phyloP scores from a whole-genome alignment of 257 asterid species.

The Coffea eugenioides region DNA sequence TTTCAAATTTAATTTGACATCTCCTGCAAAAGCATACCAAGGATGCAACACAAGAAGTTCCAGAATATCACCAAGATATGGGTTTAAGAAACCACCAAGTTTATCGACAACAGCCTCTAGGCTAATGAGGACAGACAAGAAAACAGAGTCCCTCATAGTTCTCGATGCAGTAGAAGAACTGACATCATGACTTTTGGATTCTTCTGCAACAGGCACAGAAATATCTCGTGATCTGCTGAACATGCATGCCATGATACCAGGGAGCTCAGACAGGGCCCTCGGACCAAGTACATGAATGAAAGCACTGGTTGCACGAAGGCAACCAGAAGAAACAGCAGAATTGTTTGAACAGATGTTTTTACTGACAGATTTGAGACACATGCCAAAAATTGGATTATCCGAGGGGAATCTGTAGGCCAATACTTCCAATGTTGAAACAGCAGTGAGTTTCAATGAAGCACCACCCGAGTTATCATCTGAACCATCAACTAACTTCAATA shows the following conservation, averaged over 20 bases:
- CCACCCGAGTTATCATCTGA: slow-evolving; percentile 41
- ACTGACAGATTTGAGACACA: slow-evolving; percentile 74
- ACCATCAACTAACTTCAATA: slow-evolving; percentile 54
- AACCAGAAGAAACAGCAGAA: slow-evolving; percentile 58
- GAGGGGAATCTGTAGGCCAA: slow-evolving; percentile 60
- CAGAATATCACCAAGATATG: slow-evolving; percentile 65
- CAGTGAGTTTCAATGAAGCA: slow-evolving; percentile 61
- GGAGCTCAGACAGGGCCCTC: slow-evolving; percentile 74
- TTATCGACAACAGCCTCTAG: slow-evolving; percentile 75
- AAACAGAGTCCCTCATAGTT: slow-evolving; percentile 40
- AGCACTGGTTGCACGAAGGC: slow-evolving; percentile 78
- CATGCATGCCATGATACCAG: slow-evolving; percentile 60
- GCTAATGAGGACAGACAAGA: slow-evolving; percentile 59
- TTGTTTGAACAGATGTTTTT: slow-evolving; percentile 54
- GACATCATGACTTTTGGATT: slow-evolving; percentile 22
- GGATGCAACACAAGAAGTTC: slow-evolving; percentile 69
- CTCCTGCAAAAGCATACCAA: slow-evolving; percentile 46
- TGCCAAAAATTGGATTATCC: slow-evolving; percentile 49
- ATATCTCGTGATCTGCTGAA: slow-evolving; percentile 43
- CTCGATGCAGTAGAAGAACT: slow-evolving; percentile 30
- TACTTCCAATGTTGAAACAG: slow-evolving; percentile 69
- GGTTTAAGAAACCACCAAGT: slow-evolving; percentile 83
- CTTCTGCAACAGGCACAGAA: slow-evolving; percentile 27
- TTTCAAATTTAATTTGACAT: slow-evolving; percentile 57
- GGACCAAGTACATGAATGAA: slow-evolving; percentile 80